A percentile compares a stretch with the other conserved stretches of the same genome.
Evolutionary conservation across 768 basidiomycete species (phyloP).

Genomic region (Baorangia bicolor): DNA sequence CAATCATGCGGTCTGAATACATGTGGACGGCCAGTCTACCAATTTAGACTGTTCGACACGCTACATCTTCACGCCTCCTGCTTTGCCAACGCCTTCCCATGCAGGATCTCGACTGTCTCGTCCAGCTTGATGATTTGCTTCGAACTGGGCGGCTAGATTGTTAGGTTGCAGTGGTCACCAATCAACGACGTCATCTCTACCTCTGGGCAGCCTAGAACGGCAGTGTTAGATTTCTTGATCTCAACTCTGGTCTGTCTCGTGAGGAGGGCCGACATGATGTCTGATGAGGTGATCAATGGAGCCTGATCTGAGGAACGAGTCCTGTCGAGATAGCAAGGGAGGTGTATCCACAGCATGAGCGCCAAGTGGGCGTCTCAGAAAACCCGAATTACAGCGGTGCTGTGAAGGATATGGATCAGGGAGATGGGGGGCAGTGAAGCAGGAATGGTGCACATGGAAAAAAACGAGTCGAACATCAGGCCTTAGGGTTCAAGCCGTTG

Average conservation of each 20-base stretch:
- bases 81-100: conserved; percentile 48
- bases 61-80: conserved; percentile 53
- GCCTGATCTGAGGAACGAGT: background rate
- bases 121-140: conserved; percentile 50
- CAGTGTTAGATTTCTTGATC: conserved; percentile 64
- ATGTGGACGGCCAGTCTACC: conserved; percentile 23
- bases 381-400: background rate
- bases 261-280: conserved; percentile 6
- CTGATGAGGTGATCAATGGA: background rate
- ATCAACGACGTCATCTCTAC: conserved; percentile 33
- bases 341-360: conserved; percentile 14
- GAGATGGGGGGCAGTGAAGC: background rate
- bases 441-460: background rate
- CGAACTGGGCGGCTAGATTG: conserved; percentile 20
- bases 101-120: conserved; percentile 47
- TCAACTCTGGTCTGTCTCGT: conserved; percentile 32
- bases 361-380: conserved; percentile 2
- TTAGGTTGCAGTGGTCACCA: background rate
- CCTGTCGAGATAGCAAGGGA: conserved; percentile 9
- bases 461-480: conserved; percentile 9
- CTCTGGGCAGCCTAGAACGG: conserved; percentile 56
- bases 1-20: conserved; percentile 28
- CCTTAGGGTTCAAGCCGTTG: conserved; percentile 4
- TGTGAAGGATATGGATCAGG: background rate
- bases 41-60: conserved; percentile 56